Percentiles rank a stretch among this genome's conserved stretches.
phyloP scores from a whole-genome alignment of 2,329 filamentous ascomycete genomes.

The Phyllosticta citribraziliensis region DNA sequence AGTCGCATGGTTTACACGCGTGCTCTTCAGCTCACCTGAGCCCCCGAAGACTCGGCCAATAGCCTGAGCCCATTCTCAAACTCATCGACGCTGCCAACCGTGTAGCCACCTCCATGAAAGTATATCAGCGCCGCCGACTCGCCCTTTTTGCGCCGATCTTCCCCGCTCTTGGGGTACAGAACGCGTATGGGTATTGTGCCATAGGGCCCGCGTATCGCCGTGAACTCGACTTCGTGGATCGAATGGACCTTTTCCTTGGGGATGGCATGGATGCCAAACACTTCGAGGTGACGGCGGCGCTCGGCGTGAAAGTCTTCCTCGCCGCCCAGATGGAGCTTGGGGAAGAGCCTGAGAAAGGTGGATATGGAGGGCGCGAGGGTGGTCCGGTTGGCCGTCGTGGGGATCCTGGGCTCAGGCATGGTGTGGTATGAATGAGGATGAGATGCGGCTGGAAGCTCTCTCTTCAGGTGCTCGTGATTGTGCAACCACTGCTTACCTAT shows the following conservation, averaged over 20 bases:
- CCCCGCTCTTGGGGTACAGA: constrained; percentile 20
- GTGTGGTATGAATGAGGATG: neutral
- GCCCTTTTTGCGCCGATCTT: constrained; percentile 2
- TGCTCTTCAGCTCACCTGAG: neutral
- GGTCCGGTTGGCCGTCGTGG: neutral
- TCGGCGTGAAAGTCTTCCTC: constrained; percentile 18
- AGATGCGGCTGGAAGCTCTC: neutral
- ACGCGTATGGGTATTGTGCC: constrained; percentile 26
- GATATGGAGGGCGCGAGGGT: constrained; percentile 11
- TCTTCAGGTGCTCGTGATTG: neutral
- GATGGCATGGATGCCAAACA: constrained; percentile 25
- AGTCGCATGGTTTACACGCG: neutral
- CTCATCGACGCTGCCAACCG: constrained; percentile 28
- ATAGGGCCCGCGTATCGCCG: constrained; percentile 23
- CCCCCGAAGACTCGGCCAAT: constrained; percentile 20
- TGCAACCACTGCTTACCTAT: neutral
- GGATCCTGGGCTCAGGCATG: neutral
- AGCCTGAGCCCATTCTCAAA: constrained; percentile 29
- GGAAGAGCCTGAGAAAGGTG: constrained; percentile 14
- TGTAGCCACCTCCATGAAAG: constrained; percentile 30
- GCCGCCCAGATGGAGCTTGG: constrained; percentile 18
- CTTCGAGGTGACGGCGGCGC: constrained; percentile 16
- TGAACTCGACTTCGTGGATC: constrained; percentile 25
- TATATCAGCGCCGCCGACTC: constrained; percentile 22
- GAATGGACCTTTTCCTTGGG: constrained; percentile 16